These are phyloP conservation scores for Cubamyces lactineus DNA, from an alignment of 768 basidiomycete genomes.

Conservation along the genomic window DNA sequence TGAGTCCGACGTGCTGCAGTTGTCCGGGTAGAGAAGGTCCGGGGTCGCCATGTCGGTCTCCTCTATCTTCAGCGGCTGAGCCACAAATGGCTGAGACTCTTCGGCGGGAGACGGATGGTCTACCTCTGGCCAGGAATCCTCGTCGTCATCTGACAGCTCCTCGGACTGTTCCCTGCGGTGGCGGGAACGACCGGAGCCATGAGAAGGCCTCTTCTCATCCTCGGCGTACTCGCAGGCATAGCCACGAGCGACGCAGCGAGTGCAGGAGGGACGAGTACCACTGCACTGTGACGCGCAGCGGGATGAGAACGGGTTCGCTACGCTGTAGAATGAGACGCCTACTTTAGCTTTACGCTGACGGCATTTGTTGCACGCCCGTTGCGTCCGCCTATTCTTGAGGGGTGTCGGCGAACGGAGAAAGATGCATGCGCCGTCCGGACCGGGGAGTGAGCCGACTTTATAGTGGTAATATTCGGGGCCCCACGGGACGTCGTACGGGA, in stretches of 20 bases:
- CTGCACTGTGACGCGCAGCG: conserved; percentile 35
- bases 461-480: conserved; percentile 40
- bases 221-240: conserved; percentile 40
- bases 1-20: neutral
- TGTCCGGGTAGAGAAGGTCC: conserved; percentile 19
- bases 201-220: conserved; percentile 14
- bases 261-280: conserved; percentile 40
- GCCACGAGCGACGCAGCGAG: conserved; percentile 40
- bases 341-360: conserved; percentile 47
- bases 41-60: conserved; percentile 12
- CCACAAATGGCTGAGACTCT: neutral
- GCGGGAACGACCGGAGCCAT: neutral
- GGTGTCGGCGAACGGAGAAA: conserved; percentile 46
- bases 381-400: conserved; percentile 40
- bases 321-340: conserved; percentile 11
- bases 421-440: conserved; percentile 42
- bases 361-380: conserved; percentile 43
- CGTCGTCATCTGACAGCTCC: conserved; percentile 13
- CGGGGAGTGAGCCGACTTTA: conserved; percentile 38
- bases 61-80: conserved; percentile 14
- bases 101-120: conserved; percentile 1
- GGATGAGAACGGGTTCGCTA: conserved; percentile 3
- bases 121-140: conserved; percentile 1
- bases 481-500: conserved; percentile 45
- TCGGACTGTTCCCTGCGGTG: conserved; percentile 9